Conservation (phyloP, 1,139 yeast genomes). For the Williopsis jadinii region DNA sequence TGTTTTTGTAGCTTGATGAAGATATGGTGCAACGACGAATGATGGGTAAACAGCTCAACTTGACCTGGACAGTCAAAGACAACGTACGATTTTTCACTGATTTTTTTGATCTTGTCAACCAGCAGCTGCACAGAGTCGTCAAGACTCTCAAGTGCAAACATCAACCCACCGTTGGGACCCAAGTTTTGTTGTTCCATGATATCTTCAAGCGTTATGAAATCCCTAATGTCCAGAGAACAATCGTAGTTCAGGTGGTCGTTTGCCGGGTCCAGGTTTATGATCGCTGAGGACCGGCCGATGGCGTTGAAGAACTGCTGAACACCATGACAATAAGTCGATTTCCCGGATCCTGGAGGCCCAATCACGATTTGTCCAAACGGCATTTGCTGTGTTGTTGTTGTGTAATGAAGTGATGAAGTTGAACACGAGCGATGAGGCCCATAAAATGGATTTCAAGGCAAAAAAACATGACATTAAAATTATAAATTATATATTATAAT, state of each 20-base stretch:
- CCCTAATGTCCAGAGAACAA: constrained; percentile 82
- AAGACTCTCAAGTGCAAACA: constrained; percentile 78
- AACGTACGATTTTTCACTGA: constrained; percentile 59
- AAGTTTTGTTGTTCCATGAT: constrained; percentile 74
- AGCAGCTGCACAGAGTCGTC: constrained; percentile 53
- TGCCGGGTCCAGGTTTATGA: constrained; percentile 91
- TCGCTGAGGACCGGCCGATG: constrained; percentile 79
- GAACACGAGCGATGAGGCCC: no score
- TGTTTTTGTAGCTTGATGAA: constrained; percentile 64
- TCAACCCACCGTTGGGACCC: constrained; percentile 95
- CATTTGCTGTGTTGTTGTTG: constrained; percentile 24
- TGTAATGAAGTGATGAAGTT: no score
- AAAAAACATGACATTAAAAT: no score
- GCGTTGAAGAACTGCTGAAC: constrained; percentile 88
- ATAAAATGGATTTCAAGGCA: no score
- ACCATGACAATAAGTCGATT: constrained; percentile 91
- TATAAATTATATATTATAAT: no score
- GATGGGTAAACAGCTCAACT: constrained; percentile 90
- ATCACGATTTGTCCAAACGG: constrained; percentile 87
- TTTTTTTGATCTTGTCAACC: constrained; percentile 46
- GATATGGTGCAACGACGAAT: constrained; percentile 69
- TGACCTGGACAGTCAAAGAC: constrained; percentile 98
- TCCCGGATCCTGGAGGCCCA: constrained; percentile 98
- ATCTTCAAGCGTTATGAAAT: constrained; percentile 80
- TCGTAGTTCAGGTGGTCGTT: constrained; percentile 80